A percentile compares a stretch with the other conserved stretches of the same genome.
Evolutionary conservation across 495 filamentous ascomycete genomes (phyloP).

Genomic region (Amniculicola lignicola): DNA sequence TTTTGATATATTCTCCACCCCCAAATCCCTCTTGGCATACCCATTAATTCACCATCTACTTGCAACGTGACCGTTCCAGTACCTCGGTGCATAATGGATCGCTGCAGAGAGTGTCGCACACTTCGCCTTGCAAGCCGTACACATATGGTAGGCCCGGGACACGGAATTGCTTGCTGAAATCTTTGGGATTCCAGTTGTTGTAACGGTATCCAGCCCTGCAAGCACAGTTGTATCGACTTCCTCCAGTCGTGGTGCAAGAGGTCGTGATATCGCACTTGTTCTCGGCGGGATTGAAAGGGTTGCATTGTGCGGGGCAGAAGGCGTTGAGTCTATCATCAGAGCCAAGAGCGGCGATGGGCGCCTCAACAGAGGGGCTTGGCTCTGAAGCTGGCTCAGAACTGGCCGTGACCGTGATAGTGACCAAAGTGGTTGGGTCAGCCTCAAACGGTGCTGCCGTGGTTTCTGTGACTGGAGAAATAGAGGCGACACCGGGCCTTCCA

Average conservation of each 20-base stretch:
- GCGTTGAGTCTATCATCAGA: background rate
- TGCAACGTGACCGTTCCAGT: constrained; percentile 1
- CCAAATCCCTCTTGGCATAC: background rate
- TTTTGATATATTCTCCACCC: background rate
- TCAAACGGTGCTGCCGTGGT: no score
- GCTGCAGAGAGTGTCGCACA: constrained; percentile 5
- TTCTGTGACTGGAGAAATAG: no score
- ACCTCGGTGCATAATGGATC: constrained; percentile 5
- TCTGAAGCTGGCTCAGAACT: no score
- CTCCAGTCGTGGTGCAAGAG: constrained; percentile 10
- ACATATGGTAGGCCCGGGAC: constrained; percentile 3
- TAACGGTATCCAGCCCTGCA: constrained; percentile 11
- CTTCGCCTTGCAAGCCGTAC: background rate
- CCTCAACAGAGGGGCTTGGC: background rate
- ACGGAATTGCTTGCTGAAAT: constrained; percentile 8
- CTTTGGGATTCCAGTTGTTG: constrained; percentile 4
- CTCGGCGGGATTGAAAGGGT: background rate
- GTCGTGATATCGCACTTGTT: constrained; percentile 18
- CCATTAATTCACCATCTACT: background rate
- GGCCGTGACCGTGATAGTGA: no score
- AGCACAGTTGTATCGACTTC: constrained; percentile 10
- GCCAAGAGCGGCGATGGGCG: background rate
- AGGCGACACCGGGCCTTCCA: no score
- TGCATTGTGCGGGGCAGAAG: constrained; percentile 6
- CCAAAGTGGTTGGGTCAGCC: no score